A percentile compares a stretch with the other conserved stretches of the same genome.
Evolutionary conservation across 148 eudicot species (phyloP).

Genomic region (Suaeda aralocaspica): DNA sequence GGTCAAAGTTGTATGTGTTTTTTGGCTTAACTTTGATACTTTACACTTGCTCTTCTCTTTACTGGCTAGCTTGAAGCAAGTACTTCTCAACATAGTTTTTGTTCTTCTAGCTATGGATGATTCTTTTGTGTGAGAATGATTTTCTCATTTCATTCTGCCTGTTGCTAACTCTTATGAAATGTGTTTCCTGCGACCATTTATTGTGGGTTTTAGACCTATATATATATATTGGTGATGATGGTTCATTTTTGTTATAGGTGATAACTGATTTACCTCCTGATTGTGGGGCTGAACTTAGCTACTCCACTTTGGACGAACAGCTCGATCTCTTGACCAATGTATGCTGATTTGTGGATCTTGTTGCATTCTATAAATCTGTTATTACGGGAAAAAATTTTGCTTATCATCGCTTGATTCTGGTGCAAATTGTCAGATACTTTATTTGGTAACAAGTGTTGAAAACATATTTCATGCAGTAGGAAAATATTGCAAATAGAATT

Average conservation of each 20-base stretch:
- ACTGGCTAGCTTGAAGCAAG: no score
- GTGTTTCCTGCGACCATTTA: neutral
- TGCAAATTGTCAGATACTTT: no score
- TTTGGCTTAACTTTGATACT: no score
- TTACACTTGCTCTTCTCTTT: no score
- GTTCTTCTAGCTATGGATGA: no score
- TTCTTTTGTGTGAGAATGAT: no score
- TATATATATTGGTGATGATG: neutral
- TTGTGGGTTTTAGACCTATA: neutral
- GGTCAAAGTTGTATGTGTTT: no score
- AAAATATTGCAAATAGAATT: neutral
- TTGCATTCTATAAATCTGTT: neutral
- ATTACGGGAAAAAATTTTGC: neutral
- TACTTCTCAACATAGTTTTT: no score
- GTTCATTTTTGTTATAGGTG: slow-evolving; percentile 40
- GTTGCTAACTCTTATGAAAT: neutral
- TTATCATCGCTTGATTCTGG: neutral
- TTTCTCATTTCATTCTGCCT: neutral
- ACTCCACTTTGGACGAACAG: slow-evolving; percentile 60
- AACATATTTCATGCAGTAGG: no score
- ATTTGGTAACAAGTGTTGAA: no score
- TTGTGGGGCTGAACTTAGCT: slow-evolving; percentile 58
- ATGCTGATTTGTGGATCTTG: neutral
- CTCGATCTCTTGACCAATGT: slow-evolving; percentile 71
- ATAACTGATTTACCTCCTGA: slow-evolving; percentile 94